phyloP scores from a whole-genome alignment of 441 rosid genomes.

The Adansonia gregorii region DNA sequence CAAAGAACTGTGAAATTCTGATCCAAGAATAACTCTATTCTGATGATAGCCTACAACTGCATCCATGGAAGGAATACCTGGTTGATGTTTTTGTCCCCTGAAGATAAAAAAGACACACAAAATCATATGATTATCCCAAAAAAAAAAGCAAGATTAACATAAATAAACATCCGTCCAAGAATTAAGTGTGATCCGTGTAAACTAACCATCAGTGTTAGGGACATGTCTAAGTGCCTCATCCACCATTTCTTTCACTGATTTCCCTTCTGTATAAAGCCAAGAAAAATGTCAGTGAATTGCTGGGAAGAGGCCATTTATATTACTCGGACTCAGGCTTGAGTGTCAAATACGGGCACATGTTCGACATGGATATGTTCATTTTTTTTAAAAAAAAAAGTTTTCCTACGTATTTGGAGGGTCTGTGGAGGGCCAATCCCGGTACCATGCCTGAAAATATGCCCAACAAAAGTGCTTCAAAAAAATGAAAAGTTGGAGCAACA shows the following conservation, averaged over 20 bases:
- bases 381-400: no score
- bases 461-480: no score
- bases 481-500: no score
- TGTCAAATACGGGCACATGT: no score
- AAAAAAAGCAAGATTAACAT: slow-evolving; percentile 27
- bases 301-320: no score
- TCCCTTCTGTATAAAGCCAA: slow-evolving; percentile 69
- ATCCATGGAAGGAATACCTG: slow-evolving; percentile 56
- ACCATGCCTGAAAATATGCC: no score
- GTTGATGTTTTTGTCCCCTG: slow-evolving; percentile 91
- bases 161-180: slow-evolving; percentile 24
- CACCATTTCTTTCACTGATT: slow-evolving; percentile 96
- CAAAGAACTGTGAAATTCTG: slow-evolving; percentile 23
- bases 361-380: no score
- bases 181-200: slow-evolving; percentile 18
- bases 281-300: slow-evolving; percentile 31
- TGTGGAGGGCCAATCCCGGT: no score
- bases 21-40: slow-evolving; percentile 30
- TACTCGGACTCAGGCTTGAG: no score
- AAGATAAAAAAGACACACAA: slow-evolving; percentile 41
- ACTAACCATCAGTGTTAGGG: slow-evolving; percentile 83
- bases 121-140: slow-evolving; percentile 32
- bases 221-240: slow-evolving; percentile 86
- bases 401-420: no score
- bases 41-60: slow-evolving; percentile 18